A percentile compares a stretch with the other conserved stretches of the same genome.
Evolutionary conservation across 371 early-diverging fungal species (phyloP).

Genomic region (Apophysomyces elegans): DNA sequence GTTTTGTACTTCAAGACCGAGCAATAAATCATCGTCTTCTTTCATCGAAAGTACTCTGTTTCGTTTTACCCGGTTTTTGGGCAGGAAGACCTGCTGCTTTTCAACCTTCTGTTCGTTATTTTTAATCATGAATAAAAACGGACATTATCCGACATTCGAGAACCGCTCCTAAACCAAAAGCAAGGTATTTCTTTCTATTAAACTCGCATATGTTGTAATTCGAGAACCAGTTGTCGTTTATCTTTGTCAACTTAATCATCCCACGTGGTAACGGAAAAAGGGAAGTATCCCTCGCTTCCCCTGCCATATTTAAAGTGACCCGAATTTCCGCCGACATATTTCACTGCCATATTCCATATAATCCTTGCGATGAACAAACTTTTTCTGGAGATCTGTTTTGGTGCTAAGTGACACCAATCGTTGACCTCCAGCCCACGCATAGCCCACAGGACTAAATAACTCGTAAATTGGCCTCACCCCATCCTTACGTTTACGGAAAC

Average conservation of each 20-base stretch:
- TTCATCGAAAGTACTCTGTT: not conserved
- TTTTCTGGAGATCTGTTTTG: constrained; percentile 49
- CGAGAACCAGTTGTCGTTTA: not conserved
- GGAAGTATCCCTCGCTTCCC: not conserved
- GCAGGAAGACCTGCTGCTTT: not conserved
- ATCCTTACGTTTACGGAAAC: constrained; percentile 15
- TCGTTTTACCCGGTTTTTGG: constrained; percentile 7
- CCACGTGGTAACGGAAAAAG: constrained; percentile 9
- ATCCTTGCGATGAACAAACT: constrained; percentile 59
- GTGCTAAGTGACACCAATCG: constrained; percentile 46
- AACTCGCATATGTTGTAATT: not conserved
- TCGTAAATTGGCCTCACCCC: not conserved
- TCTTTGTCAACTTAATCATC: not conserved
- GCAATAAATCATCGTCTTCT: not conserved
- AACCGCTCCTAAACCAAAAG: not conserved
- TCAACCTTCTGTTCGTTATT: not conserved
- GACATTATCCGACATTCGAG: not conserved
- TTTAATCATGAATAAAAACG: not conserved
- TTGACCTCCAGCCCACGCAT: constrained; percentile 61
- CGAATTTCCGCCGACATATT: constrained; percentile 51
- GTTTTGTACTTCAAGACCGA: not conserved
- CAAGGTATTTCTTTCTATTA: not conserved
- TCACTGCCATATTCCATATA: constrained; percentile 64
- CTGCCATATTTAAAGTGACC: constrained; percentile 21
- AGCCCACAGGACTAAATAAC: constrained; percentile 49